Evolutionary conservation across 2,329 filamentous ascomycete genomes (phyloP).

Genomic region (Acrodontium crateriforme): DNA sequence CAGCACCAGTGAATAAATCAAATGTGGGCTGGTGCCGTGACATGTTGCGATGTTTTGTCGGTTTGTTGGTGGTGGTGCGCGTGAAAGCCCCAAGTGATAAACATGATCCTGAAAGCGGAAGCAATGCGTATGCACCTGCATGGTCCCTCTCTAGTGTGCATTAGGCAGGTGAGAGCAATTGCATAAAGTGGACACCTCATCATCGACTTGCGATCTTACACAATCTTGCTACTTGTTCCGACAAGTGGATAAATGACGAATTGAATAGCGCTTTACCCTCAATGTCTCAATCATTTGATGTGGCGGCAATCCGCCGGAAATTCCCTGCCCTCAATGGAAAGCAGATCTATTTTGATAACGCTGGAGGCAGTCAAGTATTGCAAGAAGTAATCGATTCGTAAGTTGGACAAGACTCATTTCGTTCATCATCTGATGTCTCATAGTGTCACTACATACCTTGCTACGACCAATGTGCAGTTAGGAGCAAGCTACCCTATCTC

Average conservation of each 20-base stretch:
- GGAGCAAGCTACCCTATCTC: constrained; percentile 55
- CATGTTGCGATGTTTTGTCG: constrained; percentile 11
- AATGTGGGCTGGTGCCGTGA: constrained; percentile 30
- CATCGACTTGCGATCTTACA: too few species aligned
- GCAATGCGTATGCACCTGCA: too few species aligned
- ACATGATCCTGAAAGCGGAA: too few species aligned
- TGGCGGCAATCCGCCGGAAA: constrained; percentile 40
- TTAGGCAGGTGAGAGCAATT: too few species aligned
- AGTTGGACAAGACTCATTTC: constrained; percentile 14
- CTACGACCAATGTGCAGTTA: constrained; percentile 59
- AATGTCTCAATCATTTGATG: too few species aligned
- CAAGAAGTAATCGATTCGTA: constrained; percentile 53
- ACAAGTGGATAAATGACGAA: too few species aligned
- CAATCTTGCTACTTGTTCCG: too few species aligned
- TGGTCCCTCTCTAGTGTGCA: too few species aligned
- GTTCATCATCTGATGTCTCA: constrained; percentile 1
- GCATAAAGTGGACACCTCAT: too few species aligned
- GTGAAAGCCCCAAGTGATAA: too few species aligned
- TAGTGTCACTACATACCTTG: constrained; percentile 53
- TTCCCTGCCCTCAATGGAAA: constrained; percentile 56
- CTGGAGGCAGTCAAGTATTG: constrained; percentile 56
- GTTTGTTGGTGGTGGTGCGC: too few species aligned
- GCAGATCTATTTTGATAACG: constrained; percentile 66
- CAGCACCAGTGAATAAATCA: constrained; percentile 35
- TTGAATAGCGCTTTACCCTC: too few species aligned